These are phyloP conservation scores for Boletellus ananiceps DNA, from an alignment of 768 basidiomycete genomes.

Conservation along the genomic window DNA sequence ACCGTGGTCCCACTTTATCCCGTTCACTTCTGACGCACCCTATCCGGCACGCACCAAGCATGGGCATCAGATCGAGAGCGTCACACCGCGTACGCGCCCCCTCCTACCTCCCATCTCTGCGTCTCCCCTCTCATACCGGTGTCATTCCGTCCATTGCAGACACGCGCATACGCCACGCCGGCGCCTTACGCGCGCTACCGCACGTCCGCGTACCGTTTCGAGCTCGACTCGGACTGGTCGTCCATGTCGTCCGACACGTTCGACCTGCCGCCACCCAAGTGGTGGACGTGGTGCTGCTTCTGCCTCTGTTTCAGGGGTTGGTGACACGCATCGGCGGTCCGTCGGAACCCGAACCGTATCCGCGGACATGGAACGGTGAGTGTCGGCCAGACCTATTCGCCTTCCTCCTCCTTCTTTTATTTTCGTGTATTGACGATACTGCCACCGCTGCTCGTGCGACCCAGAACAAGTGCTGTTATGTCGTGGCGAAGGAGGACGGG, in stretches of 20 bases:
- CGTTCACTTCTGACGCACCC: not conserved
- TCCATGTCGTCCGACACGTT: conserved; percentile 24
- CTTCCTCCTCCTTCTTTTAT: not conserved
- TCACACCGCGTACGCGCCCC: conserved; percentile 9
- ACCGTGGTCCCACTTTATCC: not conserved
- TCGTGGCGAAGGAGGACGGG: not conserved
- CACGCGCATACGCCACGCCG: not conserved
- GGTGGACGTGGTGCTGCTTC: conserved; percentile 17
- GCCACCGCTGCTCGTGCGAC: not conserved
- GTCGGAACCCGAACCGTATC: conserved; percentile 7
- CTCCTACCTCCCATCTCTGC: not conserved
- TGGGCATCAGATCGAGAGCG: conserved; percentile 6
- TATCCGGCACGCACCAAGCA: not conserved
- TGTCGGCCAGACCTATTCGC: too few species aligned
- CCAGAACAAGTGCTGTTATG: not conserved
- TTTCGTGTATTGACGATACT: not conserved
- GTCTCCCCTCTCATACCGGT: not conserved
- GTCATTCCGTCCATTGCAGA: not conserved
- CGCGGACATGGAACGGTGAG: conserved; percentile 5
- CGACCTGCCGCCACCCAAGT: conserved; percentile 18
- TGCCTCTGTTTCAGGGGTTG: conserved; percentile 24
- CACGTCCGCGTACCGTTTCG: conserved; percentile 16
- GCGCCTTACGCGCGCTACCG: conserved; percentile 1
- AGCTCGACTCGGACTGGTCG: conserved; percentile 22
- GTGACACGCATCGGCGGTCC: conserved; percentile 10